phyloP scores from a whole-genome alignment of 1,284 basidiomycete genomes.

The Leccinum fallax region DNA sequence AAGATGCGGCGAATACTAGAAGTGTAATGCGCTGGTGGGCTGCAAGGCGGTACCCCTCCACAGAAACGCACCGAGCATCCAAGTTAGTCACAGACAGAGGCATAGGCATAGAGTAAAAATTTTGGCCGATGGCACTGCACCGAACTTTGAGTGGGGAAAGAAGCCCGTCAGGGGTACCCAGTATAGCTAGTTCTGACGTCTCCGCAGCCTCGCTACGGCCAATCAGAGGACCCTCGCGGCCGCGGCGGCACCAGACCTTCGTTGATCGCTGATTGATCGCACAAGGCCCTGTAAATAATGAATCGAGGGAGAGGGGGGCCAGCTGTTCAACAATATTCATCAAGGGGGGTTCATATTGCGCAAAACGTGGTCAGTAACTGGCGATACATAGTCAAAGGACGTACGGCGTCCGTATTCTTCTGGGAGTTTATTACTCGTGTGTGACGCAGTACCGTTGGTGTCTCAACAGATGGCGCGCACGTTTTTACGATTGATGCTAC shows the following conservation, averaged over 20 bases:
- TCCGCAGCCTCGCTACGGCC: conserved; percentile 2
- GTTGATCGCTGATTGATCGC: conserved; percentile 22
- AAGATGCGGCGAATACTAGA: conserved; percentile 12
- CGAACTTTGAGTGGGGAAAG: conserved; percentile 12
- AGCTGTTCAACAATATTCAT: background rate
- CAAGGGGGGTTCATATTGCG: background rate
- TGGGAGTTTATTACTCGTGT: background rate
- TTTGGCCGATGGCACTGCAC: conserved; percentile 19
- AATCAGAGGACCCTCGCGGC: conserved; percentile 19
- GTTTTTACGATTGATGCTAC: conserved; percentile 1
- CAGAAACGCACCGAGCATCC: conserved; percentile 9
- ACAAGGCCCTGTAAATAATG: background rate
- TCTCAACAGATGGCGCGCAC: background rate
- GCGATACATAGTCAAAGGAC: background rate
- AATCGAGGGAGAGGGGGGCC: background rate
- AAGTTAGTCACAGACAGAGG: background rate
- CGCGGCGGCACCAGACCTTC: conserved; percentile 2
- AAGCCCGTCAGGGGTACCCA: conserved; percentile 8
- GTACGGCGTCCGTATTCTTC: conserved; percentile 12
- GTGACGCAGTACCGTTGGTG: background rate
- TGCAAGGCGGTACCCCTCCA: background rate
- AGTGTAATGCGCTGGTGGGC: conserved; percentile 1
- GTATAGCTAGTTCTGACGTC: conserved; percentile 10
- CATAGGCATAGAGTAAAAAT: conserved; percentile 6
- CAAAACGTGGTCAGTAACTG: background rate